Conservation (phyloP, 2,329 filamentous ascomycete genomes). For the Coleophoma cylindrospora region DNA sequence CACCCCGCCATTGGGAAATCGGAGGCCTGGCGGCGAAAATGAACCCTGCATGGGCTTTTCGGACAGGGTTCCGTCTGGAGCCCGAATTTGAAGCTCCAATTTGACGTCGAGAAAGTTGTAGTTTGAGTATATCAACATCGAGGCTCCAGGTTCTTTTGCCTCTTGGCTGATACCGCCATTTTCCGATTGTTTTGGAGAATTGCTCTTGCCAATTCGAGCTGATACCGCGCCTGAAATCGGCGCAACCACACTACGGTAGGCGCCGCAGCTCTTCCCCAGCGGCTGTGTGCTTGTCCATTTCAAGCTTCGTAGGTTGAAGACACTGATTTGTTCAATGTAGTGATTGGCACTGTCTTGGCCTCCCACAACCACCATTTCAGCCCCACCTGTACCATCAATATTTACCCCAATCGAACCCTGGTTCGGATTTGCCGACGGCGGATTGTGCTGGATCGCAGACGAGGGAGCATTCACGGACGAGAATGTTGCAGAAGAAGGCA, state of each 20-base stretch:
- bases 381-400: constrained; percentile 85
- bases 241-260: constrained; percentile 91
- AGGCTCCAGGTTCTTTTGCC: constrained; percentile 52
- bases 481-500: constrained; percentile 84
- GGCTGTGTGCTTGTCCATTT: constrained; percentile 92
- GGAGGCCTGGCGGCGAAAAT: constrained; percentile 84
- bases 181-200: constrained; percentile 31
- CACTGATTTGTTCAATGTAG: constrained; percentile 97
- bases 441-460: constrained; percentile 87
- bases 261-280: constrained; percentile 88
- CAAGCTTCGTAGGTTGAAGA: constrained; percentile 91
- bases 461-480: constrained; percentile 78
- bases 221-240: constrained; percentile 67
- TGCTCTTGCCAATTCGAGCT: constrained; percentile 59
- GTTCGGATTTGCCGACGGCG: constrained; percentile 74
- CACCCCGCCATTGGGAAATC: constrained; percentile 93
- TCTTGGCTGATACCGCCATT: constrained; percentile 42
- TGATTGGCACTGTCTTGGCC: constrained; percentile 97
- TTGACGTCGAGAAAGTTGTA: constrained; percentile 99
- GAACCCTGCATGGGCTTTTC: constrained; percentile 86
- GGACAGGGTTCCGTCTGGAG: constrained; percentile 74
- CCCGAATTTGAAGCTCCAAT: constrained; percentile 83
- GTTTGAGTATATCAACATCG: constrained; percentile 97
- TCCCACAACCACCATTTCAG: constrained; percentile 95
- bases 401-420: constrained; percentile 83